Conservation (phyloP, 2,329 filamentous ascomycete species). For the Colletotrichum orchidophilum region DNA sequence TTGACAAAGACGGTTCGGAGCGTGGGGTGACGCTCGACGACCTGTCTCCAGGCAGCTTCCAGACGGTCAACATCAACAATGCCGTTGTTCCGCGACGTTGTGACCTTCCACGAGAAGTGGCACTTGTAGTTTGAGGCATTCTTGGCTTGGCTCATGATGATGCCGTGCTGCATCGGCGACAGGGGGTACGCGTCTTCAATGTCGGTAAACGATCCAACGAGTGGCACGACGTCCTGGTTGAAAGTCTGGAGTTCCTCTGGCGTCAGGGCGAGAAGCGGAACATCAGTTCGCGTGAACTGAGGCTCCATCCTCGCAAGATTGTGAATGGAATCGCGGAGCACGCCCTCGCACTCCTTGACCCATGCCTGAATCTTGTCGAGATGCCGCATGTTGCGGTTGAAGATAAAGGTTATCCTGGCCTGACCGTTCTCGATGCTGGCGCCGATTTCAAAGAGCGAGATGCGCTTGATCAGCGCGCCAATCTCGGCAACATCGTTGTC, state of each 20-base stretch:
- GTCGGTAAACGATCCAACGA: background rate
- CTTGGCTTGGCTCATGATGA: constrained; percentile 43
- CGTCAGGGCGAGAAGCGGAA: too few species aligned
- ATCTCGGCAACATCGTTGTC: background rate
- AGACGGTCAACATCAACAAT: background rate
- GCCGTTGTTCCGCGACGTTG: background rate
- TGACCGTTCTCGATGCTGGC: too few species aligned
- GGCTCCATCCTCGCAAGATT: too few species aligned
- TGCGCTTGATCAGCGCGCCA: background rate
- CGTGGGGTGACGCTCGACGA: constrained; percentile 24
- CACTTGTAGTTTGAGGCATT: constrained; percentile 39
- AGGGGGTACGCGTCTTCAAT: constrained; percentile 46
- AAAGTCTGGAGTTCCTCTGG: background rate
- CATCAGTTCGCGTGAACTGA: too few species aligned
- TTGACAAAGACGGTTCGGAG: constrained; percentile 23
- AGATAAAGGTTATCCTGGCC: too few species aligned
- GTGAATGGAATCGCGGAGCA: too few species aligned
- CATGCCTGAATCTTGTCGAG: too few species aligned
- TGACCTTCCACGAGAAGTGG: background rate
- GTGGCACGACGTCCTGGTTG: background rate
- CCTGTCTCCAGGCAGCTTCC: constrained; percentile 5
- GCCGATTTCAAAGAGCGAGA: background rate
- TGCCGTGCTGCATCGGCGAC: constrained; percentile 46
- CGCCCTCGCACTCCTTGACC: too few species aligned
- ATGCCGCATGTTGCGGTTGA: too few species aligned